Conservation (phyloP, 2,329 filamentous ascomycete species). For the Cladosporium sp. region DNA sequence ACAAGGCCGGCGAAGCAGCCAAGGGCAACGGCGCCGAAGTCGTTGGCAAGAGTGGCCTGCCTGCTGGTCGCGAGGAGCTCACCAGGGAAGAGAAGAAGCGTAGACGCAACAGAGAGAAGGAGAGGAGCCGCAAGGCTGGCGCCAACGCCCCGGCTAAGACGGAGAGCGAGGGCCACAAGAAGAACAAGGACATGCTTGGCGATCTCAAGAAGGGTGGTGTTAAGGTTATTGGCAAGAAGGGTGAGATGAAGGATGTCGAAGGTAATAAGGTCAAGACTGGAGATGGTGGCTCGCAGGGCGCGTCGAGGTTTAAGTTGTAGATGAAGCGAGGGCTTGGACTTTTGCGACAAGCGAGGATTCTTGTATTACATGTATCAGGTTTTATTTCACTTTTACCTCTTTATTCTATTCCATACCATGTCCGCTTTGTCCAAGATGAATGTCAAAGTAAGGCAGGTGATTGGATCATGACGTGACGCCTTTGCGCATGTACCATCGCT, state of each 20-base stretch:
- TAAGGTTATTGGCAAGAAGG: slow-evolving; percentile 86
- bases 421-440: too few relatives aligned
- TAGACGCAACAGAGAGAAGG: slow-evolving; percentile 67
- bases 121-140: slow-evolving; percentile 69
- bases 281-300: slow-evolving; percentile 23
- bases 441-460: too few relatives aligned
- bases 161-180: slow-evolving; percentile 55
- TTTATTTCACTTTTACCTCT: too few relatives aligned
- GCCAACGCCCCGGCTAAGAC: slow-evolving; percentile 39
- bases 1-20: slow-evolving; percentile 64
- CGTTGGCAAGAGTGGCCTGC: slow-evolving; percentile 67
- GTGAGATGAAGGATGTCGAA: slow-evolving; percentile 76
- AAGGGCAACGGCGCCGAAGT: slow-evolving; percentile 63
- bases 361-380: too few relatives aligned
- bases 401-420: too few relatives aligned
- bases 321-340: too few relatives aligned
- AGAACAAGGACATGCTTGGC: slow-evolving; percentile 55
- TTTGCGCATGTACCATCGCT: too few relatives aligned
- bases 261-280: slow-evolving; percentile 60
- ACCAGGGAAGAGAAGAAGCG: slow-evolving; percentile 77
- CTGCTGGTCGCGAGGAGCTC: slow-evolving; percentile 80
- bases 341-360: too few relatives aligned
- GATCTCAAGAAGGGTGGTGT: slow-evolving; percentile 80
- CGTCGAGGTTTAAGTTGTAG: slow-evolving; percentile 29
- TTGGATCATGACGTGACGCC: too few relatives aligned